Evolutionary conservation across 169 alveolate species (phyloP), one percentile per base, ranked within the genome.

Genomic region (Amoebophrya sp.): DNA sequence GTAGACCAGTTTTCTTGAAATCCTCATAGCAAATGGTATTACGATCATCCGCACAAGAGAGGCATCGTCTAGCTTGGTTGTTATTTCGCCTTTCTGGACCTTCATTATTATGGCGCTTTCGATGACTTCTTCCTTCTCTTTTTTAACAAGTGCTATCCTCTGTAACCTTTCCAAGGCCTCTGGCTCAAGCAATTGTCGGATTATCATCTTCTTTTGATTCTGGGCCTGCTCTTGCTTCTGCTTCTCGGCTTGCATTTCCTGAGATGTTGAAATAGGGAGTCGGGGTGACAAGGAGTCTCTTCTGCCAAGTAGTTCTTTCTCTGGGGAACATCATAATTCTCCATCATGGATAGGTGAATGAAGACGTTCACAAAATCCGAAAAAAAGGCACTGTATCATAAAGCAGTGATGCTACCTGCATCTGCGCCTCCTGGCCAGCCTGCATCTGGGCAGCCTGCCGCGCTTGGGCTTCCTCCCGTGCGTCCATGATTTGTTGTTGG

Each of bases 381-480:
- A 65, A 26, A 65, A 65, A 36, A 1, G 26, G 23, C 10, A 14
- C 23, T 53, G n/a, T 53, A 23, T 53, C 23, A 10, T 53, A 53
- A 53, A 14, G 76, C n/a, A 10, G 10, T 53, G n/a, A 23, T 14
- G 36, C 39, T 65, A 65, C 83, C 83, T 65, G 33, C 83, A 65
- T 65, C 83, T 65, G 83, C 83, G 18, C 33, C 26, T 65, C 83
- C 83, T 65, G 83, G 12, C 83, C 26, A 10, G 2, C 33, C 83
- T 65, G 83, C 83, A 65, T 65, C n/a, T 65, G 83, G 38, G 83
- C 83, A 26, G 83, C 83, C 83, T 65, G 83, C 36, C 26, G 2
- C 33, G 83, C 83, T 0, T 65, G 83, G 3, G 33, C 33, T 36
- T 65, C 83, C 26, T 65, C 83, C 26, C 33, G 18, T 6, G 83